Percentiles rank a stretch among this genome's conserved stretches.
Evolutionary conservation across 1,139 yeast genomes (phyloP).

Genomic region (Magnusiomyces magnusii): DNA sequence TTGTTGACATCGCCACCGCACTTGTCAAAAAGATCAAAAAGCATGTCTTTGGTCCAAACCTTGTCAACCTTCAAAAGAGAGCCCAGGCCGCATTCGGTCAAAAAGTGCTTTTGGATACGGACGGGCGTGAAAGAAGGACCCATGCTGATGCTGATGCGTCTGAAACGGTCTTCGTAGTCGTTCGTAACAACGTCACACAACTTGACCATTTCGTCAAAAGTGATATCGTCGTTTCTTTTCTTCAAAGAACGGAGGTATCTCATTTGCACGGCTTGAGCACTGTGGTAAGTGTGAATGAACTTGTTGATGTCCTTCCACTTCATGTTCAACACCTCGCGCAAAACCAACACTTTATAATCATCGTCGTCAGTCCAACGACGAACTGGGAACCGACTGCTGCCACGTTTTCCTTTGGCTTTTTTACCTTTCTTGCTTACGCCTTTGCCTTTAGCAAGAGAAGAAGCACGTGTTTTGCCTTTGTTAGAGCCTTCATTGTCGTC

Average conservation of each 20-base stretch:
- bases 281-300: constrained; percentile 31
- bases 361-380: constrained; percentile 35
- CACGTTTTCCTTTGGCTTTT: too few relatives aligned
- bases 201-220: constrained; percentile 30
- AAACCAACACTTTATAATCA: constrained; percentile 35
- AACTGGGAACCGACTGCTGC: neutral
- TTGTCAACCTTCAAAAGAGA: constrained; percentile 7
- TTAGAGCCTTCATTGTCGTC: too few relatives aligned
- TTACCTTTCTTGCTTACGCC: too few relatives aligned
- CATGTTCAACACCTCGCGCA: constrained; percentile 33
- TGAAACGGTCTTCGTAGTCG: constrained; percentile 40
- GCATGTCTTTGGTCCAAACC: constrained; percentile 14
- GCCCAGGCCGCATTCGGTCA: constrained; percentile 13
- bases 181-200: constrained; percentile 28
- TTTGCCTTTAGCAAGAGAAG: too few relatives aligned
- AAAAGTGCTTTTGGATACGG: constrained; percentile 13
- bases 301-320: constrained; percentile 38
- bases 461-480: too few relatives aligned
- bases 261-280: constrained; percentile 26
- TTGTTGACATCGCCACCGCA: constrained; percentile 16
- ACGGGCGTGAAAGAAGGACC: constrained; percentile 24
- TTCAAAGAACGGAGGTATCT: constrained; percentile 38
- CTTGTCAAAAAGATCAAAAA: constrained; percentile 12
- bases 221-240: constrained; percentile 32
- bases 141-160: constrained; percentile 30